Conservation (phyloP, 2,329 filamentous ascomycete genomes). For the Pestalotiopsis sp. region DNA sequence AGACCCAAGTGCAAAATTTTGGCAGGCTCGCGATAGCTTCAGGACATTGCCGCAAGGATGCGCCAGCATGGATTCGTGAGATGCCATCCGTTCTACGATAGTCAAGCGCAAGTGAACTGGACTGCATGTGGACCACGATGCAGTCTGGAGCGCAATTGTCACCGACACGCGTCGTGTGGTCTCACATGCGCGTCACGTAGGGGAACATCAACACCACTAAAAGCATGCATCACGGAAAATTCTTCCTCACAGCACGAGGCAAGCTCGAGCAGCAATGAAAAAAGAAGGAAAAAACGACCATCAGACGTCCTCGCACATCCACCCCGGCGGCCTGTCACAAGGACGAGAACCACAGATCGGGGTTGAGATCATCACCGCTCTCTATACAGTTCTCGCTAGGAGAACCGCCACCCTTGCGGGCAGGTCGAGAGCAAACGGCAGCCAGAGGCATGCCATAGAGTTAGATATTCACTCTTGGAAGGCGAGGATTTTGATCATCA, state of each 20-base stretch:
- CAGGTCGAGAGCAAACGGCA: conserved; percentile 57
- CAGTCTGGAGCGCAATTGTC: no score
- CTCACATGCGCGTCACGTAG: no score
- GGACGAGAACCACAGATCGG: conserved; percentile 64
- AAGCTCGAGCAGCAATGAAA: conserved; percentile 58
- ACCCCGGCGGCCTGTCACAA: conserved; percentile 78
- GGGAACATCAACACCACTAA: not conserved
- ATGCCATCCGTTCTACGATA: not conserved
- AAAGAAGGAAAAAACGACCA: conserved; percentile 60
- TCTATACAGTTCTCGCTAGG: conserved; percentile 66
- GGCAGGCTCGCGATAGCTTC: not conserved
- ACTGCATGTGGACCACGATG: no score
- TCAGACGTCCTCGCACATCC: conserved; percentile 90
- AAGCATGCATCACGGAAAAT: conserved; percentile 13
- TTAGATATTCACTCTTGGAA: conserved; percentile 84
- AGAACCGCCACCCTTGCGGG: conserved; percentile 63
- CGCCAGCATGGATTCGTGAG: not conserved
- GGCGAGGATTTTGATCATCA: conserved; percentile 90
- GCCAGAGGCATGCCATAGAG: conserved; percentile 36
- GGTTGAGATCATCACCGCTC: conserved; percentile 95
- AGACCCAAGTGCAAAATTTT: not conserved
- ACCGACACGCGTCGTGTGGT: no score
- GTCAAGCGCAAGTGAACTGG: no score
- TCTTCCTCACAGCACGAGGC: conserved; percentile 56
- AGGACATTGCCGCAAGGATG: not conserved